Evolutionary conservation across 2,329 filamentous ascomycete genomes (phyloP), one percentile per base, ranked within the genome.

Genomic region (Piedraia hortae): DNA sequence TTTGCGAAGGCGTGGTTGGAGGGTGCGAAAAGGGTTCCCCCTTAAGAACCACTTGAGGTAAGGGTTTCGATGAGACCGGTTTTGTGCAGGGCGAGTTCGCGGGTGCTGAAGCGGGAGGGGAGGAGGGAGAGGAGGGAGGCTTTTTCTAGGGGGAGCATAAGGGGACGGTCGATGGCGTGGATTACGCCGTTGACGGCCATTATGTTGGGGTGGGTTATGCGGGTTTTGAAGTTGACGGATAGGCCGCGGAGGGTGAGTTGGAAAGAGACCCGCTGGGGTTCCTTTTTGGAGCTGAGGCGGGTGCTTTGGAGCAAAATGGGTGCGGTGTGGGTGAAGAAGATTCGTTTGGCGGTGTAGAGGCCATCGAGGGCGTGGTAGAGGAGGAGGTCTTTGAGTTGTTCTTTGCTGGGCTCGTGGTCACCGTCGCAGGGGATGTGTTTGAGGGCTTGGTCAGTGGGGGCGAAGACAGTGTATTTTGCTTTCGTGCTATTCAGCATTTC

Each of bases 1-100:
- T 61, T 61, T 34, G 57, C 40, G 50, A 82, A 90, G n/a, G 78
- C 80, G 4, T 46, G 48, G 54, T 91, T 90, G 20, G 59, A 62
- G 0, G 80, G 78, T 0, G 71, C 72, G 36, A 90, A 88, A 28
- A 85, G 41, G 3, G 78, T 90, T 4, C 64, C 63, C 16, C 75
- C 75, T 2, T 51, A 43, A 20, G 58, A 52, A 16, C 48, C 49
- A 24, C 46, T 54, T 31, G 56, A 50, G 33, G 59, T 51, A 24
- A 68, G 47, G 21, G 54, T 56, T 7, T 65, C 48, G 24, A 56
- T 54, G 2, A 91, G 57, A 5, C 70, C 65, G 0, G 75, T 82
- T 50, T 72, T 75, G 24, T 57, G 51, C 13, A 77, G 62, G 4
- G 62, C 80, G 5, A 80, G 59, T 22, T 69, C 55, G 1, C 88